Percentiles rank a stretch among this genome's conserved stretches.
Evolutionary conservation across 2,329 filamentous ascomycete genomes (phyloP).

Genomic region (Dactylellina haptotyla): DNA sequence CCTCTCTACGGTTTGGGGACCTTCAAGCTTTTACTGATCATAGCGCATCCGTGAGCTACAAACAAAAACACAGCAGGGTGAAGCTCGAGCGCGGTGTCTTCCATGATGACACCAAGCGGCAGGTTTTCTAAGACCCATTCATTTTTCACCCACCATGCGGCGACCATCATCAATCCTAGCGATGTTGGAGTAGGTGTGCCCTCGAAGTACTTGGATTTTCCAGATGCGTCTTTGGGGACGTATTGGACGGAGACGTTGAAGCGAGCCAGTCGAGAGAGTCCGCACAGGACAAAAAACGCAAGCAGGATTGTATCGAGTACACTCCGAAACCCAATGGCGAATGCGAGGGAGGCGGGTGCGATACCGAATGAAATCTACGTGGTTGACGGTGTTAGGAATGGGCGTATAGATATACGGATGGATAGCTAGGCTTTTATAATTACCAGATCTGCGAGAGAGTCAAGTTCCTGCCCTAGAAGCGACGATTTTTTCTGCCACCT

Average conservation of each 20-base stretch:
- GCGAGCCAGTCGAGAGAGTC: constrained; percentile 88
- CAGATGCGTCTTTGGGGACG: constrained; percentile 88
- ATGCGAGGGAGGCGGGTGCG: constrained; percentile 85
- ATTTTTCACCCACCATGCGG: constrained; percentile 87
- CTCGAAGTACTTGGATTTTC: constrained; percentile 96
- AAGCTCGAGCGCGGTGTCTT: constrained; percentile 78
- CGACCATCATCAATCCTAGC: constrained; percentile 79
- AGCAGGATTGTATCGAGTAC: constrained; percentile 80
- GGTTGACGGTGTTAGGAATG: not conserved
- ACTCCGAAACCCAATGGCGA: constrained; percentile 87
- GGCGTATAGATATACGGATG: not conserved
- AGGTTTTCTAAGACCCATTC: constrained; percentile 81
- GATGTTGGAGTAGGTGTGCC: constrained; percentile 95
- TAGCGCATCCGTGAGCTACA: constrained; percentile 86
- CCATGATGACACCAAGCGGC: constrained; percentile 76
- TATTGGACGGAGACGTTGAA: constrained; percentile 96
- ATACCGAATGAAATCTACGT: constrained; percentile 91
- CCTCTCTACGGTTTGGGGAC: constrained; percentile 74
- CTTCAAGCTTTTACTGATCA: constrained; percentile 94
- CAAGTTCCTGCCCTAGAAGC: constrained; percentile 96
- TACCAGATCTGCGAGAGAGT: constrained; percentile 86
- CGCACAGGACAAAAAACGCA: constrained; percentile 91
- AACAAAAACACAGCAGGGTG: constrained; percentile 86
- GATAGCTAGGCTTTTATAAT: not conserved
- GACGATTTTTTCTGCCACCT: constrained; percentile 96